Evolutionary conservation across 2,329 filamentous ascomycete genomes (phyloP).

Genomic region (Xylariaceae sp.): DNA sequence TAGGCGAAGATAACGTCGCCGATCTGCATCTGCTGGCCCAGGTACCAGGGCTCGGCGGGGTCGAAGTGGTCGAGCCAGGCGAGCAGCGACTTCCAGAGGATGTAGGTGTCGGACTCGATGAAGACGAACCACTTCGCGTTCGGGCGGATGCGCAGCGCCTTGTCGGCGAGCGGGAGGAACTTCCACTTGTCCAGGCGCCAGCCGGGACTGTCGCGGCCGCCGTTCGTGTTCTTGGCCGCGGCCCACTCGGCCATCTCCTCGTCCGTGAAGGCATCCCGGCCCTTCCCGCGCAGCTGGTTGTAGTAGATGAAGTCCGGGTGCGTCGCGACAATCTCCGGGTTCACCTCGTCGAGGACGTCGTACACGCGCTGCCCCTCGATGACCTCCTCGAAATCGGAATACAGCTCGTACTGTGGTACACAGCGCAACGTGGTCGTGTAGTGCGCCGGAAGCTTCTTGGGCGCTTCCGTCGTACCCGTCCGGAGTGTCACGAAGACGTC

Average conservation of each 20-base stretch:
- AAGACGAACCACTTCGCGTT: conserved; percentile 55
- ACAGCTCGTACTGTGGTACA: conserved; percentile 50
- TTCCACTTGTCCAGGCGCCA: conserved; percentile 55
- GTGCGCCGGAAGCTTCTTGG: conserved; percentile 50
- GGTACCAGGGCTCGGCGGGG: conserved; percentile 42
- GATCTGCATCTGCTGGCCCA: conserved; percentile 50
- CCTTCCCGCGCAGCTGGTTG: conserved; percentile 40
- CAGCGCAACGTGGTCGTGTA: conserved; percentile 50
- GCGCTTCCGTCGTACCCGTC: conserved; percentile 53
- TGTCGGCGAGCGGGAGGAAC: conserved; percentile 50
- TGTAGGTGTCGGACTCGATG: conserved; percentile 54
- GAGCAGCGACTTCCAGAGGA: conserved; percentile 48
- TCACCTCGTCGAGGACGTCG: conserved; percentile 44
- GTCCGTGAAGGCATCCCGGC: conserved; percentile 38
- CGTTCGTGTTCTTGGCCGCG: conserved; percentile 27
- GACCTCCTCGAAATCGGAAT: conserved; percentile 52
- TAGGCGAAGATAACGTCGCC: conserved; percentile 46
- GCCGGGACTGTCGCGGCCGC: conserved; percentile 40
- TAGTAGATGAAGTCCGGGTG: conserved; percentile 49
- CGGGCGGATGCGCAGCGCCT: conserved; percentile 37
- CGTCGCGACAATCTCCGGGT: conserved; percentile 33
- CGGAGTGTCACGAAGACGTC: conserved; percentile 53
- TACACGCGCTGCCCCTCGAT: conserved; percentile 46
- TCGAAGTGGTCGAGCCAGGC: conserved; percentile 49
- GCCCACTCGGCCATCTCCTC: conserved; percentile 29